Conservation (phyloP, 2,329 filamentous ascomycete species). For the Curvularia eragrostidis region DNA sequence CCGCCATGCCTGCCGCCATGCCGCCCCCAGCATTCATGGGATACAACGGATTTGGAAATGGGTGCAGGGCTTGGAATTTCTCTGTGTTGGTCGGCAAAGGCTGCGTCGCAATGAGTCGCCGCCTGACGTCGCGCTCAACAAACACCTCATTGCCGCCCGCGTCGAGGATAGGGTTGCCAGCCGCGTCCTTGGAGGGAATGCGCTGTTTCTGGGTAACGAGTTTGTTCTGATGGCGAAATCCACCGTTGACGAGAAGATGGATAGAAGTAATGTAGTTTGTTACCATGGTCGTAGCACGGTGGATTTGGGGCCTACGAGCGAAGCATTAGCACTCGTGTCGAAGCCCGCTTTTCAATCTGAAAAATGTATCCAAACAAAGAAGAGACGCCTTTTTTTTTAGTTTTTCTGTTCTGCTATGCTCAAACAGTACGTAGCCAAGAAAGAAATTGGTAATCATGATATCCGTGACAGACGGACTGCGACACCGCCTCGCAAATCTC, state of each 20-base stretch:
- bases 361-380: not conserved
- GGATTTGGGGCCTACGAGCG: slow-evolving; percentile 25
- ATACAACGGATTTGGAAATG: slow-evolving; percentile 37
- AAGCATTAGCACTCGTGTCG: slow-evolving; percentile 2
- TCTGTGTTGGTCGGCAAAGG: slow-evolving; percentile 18
- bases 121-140: slow-evolving; percentile 15
- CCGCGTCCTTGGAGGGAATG: slow-evolving; percentile 22
- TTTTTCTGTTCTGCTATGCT: not conserved
- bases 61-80: slow-evolving; percentile 27
- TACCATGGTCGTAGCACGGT: slow-evolving; percentile 24
- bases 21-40: slow-evolving; percentile 22
- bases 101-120: slow-evolving; percentile 15
- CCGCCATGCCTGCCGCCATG: slow-evolving; percentile 28
- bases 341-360: not conserved
- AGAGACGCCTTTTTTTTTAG: not conserved
- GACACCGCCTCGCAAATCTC: not conserved
- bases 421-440: not conserved
- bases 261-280: slow-evolving; percentile 28
- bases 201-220: slow-evolving; percentile 18
- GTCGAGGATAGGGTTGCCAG: slow-evolving; percentile 22
- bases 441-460: not conserved
- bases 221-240: slow-evolving; percentile 19
- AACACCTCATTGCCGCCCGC: slow-evolving; percentile 10
- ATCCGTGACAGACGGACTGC: not conserved
- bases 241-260: slow-evolving; percentile 31